Conservation (phyloP, 768 basidiomycete species). For the Auricularia sp. region DNA sequence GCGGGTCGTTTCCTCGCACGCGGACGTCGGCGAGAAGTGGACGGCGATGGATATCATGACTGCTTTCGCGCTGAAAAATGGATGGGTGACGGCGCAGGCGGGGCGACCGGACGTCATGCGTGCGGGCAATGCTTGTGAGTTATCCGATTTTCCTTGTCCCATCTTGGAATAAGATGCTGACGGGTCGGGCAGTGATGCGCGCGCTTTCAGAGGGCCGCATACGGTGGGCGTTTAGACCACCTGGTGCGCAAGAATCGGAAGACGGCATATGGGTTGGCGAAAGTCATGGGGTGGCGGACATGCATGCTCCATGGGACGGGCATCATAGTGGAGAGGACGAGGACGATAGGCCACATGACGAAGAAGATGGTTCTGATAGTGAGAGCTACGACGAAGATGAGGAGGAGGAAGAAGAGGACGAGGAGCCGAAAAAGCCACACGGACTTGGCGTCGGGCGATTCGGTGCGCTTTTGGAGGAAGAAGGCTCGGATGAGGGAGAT, state of each 20-base stretch:
- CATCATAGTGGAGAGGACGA: constrained; percentile 23
- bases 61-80: constrained; percentile 65
- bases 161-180: background rate
- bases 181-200: constrained; percentile 50
- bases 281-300: constrained; percentile 14
- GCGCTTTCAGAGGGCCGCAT: constrained; percentile 74
- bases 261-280: constrained; percentile 52
- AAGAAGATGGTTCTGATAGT: constrained; percentile 16
- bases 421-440: background rate
- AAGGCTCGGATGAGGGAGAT: background rate
- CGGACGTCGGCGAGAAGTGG: constrained; percentile 36
- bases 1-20: constrained; percentile 17
- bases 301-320: constrained; percentile 20
- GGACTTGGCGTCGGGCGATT: background rate
- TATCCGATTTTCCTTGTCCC: background rate
- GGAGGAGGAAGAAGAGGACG: constrained; percentile 8
- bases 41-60: constrained; percentile 80
- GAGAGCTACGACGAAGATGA: constrained; percentile 11
- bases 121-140: constrained; percentile 82
- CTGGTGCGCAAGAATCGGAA: constrained; percentile 28
- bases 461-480: background rate
- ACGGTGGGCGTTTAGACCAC: constrained; percentile 82
- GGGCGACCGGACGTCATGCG: constrained; percentile 82
- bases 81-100: constrained; percentile 86
- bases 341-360: constrained; percentile 19